Evolutionary conservation across 768 basidiomycete species (phyloP).

Genomic region (Termitomyces sp.): DNA sequence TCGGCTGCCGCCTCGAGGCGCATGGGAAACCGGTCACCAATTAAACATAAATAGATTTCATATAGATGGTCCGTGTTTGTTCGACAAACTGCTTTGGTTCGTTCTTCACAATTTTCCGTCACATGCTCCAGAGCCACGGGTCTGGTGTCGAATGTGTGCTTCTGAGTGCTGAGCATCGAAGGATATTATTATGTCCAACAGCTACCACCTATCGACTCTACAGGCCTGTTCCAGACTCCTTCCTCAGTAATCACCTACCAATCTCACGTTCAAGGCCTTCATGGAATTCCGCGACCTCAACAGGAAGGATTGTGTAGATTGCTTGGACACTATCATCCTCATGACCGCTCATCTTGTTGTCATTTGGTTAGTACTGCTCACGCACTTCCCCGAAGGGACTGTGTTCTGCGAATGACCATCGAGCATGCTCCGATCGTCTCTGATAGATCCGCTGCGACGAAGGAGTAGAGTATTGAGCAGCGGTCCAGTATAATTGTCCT

Average conservation of each 20-base stretch:
- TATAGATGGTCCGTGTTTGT: neutral
- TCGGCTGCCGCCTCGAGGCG: neutral
- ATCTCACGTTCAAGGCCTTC: neutral
- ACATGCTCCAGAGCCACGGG: neutral
- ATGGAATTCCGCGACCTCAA: constrained; percentile 1
- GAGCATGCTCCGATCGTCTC: neutral
- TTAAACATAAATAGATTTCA: neutral
- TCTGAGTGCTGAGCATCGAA: neutral
- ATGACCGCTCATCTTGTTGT: neutral
- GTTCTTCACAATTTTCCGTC: neutral
- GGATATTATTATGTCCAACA: neutral
- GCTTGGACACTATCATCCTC: neutral
- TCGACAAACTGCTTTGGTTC: neutral
- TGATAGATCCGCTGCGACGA: neutral
- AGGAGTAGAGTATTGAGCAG: neutral
- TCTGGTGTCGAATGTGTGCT: neutral
- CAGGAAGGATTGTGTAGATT: neutral
- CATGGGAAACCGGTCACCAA: neutral
- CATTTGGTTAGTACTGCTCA: neutral
- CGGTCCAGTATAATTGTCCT: neutral
- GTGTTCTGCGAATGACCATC: neutral
- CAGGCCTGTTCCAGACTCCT: neutral
- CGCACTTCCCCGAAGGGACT: constrained; percentile 1
- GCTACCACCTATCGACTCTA: neutral
- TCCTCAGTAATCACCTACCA: neutral